These are phyloP conservation scores for Dalbergia cultrata DNA, from an alignment of 306 rosid species.

Conservation along the genomic window DNA sequence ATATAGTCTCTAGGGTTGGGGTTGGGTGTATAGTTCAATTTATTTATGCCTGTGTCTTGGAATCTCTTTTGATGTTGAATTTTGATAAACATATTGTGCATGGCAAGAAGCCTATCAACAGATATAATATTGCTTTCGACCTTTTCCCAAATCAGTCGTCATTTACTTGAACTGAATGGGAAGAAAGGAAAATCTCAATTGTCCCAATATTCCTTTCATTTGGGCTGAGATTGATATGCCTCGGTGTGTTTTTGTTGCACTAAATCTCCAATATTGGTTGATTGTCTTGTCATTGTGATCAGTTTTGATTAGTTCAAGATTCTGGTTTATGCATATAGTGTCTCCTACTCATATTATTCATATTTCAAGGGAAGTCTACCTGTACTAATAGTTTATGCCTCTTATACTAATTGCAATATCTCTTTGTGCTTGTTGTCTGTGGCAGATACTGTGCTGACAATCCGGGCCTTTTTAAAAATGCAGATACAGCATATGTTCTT, in stretches of 20 bases:
- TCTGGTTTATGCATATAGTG: conserved; percentile 8
- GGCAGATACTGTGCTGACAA: conserved; percentile 98
- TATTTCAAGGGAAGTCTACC: conserved; percentile 32
- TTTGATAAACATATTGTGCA: conserved; percentile 19
- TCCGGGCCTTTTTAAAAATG: conserved; percentile 94
- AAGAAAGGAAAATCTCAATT: conserved; percentile 9
- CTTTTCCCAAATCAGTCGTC: conserved; percentile 35
- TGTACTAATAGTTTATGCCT: conserved; percentile 39
- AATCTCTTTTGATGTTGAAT: conserved; percentile 19
- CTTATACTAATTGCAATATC: conserved; percentile 48
- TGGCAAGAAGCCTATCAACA: conserved; percentile 28
- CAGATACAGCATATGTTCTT: conserved; percentile 98
- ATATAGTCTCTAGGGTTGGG: conserved; percentile 41
- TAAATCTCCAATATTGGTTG: conserved; percentile 28
- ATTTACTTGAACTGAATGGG: conserved; percentile 13
- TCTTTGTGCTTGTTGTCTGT: conserved; percentile 51
- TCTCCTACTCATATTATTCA: conserved; percentile 11
- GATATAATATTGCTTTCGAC: conserved; percentile 16
- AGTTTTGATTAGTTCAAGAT: conserved; percentile 8
- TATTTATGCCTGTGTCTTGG: conserved; percentile 37
- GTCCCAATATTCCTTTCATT: conserved; percentile 15
- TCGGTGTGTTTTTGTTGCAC: conserved; percentile 2
- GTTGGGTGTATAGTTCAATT: conserved; percentile 2
- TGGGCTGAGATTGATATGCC: conserved; percentile 21
- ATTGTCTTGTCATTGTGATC: conserved; percentile 36